Conservation (phyloP, 164 flowering plant genomes). For the Dillenia suffruticosa region DNA sequence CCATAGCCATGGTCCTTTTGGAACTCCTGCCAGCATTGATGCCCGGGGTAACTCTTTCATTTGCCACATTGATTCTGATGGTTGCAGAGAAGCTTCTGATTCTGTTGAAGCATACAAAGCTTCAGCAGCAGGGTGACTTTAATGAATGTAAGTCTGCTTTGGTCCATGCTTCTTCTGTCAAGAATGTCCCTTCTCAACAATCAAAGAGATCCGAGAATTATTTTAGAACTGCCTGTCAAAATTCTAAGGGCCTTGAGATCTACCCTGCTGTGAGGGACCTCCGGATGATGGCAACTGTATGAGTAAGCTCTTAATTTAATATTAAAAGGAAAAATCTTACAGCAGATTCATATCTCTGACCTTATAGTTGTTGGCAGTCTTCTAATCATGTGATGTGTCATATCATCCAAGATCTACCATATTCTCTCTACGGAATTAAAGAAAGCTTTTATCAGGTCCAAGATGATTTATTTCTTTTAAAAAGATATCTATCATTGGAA, state of each 20-base stretch:
- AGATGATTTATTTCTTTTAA: too few species aligned
- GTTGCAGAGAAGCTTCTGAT: constrained; percentile 7
- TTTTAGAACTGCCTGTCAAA: constrained; percentile 3
- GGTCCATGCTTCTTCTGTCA: constrained; percentile 11
- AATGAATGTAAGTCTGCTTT: constrained; percentile 13
- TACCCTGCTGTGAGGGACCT: not conserved
- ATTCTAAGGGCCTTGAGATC: constrained; percentile 3
- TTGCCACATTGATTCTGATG: constrained; percentile 13
- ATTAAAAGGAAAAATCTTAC: too few species aligned
- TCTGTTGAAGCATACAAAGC: constrained; percentile 6
- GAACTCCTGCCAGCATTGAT: constrained; percentile 13
- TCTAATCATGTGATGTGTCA: too few species aligned
- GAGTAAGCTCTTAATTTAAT: too few species aligned
- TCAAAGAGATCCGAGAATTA: constrained; percentile 6
- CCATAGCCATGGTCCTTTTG: constrained; percentile 6
- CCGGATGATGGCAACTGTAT: too few species aligned
- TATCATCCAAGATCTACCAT: too few species aligned
- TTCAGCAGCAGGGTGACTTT: constrained; percentile 7
- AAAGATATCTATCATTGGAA: too few species aligned
- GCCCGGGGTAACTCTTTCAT: constrained; percentile 10
- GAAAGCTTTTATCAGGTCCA: too few species aligned
- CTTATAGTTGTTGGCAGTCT: too few species aligned
- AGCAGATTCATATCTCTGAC: too few species aligned
- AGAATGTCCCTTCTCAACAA: constrained; percentile 2
- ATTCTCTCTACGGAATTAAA: too few species aligned